A percentile compares a stretch with the other conserved stretches of the same genome.
Evolutionary conservation across 345 rosid genomes (phyloP).

Genomic region (Populus ilicifolia): DNA sequence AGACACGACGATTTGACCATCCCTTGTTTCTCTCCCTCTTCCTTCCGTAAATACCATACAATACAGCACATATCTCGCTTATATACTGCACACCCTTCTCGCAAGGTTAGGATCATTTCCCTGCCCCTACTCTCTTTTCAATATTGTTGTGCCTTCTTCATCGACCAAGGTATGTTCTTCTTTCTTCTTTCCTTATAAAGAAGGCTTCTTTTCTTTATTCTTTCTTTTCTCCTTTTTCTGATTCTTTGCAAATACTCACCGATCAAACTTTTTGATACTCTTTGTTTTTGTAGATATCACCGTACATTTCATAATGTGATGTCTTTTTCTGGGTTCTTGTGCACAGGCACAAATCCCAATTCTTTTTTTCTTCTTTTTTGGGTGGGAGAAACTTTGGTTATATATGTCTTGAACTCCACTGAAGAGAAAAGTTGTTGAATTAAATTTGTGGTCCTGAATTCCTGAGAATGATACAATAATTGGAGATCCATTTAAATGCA

Average conservation of each 20-base stretch:
- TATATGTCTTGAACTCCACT: neutral
- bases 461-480: neutral
- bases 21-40: neutral
- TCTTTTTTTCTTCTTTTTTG: neutral
- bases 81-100: neutral
- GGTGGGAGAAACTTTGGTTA: neutral
- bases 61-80: neutral
- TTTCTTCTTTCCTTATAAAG: neutral
- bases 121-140: neutral
- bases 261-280: neutral
- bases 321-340: constrained; percentile 19
- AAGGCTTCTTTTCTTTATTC: constrained; percentile 2
- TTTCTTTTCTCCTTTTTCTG: neutral
- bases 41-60: neutral
- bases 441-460: neutral
- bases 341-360: neutral
- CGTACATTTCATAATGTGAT: neutral
- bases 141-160: neutral
- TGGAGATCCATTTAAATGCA: neutral
- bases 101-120: constrained; percentile 14
- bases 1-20: constrained; percentile 30
- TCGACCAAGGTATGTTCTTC: constrained; percentile 26
- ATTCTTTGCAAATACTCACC: neutral
- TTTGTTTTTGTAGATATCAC: neutral
- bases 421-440: neutral